Base-by-base conservation (phyloP, 2,329 filamentous ascomycete species). In the Fonsecaea pugnacius region DNA sequence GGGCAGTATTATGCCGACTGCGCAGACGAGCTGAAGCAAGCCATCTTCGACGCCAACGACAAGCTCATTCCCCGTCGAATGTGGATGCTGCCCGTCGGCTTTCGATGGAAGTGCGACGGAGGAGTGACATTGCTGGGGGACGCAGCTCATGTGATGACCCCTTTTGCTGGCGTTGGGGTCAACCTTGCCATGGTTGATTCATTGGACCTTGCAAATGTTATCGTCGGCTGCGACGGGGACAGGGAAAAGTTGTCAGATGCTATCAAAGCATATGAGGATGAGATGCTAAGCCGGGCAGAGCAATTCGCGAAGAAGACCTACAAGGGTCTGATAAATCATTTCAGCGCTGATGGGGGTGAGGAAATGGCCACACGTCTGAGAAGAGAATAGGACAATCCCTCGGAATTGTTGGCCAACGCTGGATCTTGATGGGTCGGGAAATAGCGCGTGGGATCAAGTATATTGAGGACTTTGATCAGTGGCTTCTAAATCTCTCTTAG, bases 91-190 rank as follows among this genome's bases (percentile, higher is more conserved):
- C 84, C 85, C 0, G 72, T 83, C 1, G 81, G 81, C 1, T 72
- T 78, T 52, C 72, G 69, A 2, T 88, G 85, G 84, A 64, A 77
- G 46, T 77, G 82, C 54, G 75, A 74, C 18, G 71, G 75, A 5
- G 84, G 84, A 0, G 70, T 84, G 4, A 87, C 86, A 0, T 70
- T 87, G 14, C 77, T 87, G 30, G 86, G 86, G 4, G 69, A 70
- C 33, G 60, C 65, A 18, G 66, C 65, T 48, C 65, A 65, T 33
- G 56, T 70, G 32, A 69, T 67, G 65, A 63, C 62, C 7, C 69
- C 69, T 10, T 71, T 67, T 53, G 67, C 60, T 14, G 67, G 67
- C 4, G 62, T 65, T 12, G 70, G 70, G 10, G 69, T 69, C 36
- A 70, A 70, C 35, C 51, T 60, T 30, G 67, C 70, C 30, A 65